phyloP scores from a whole-genome alignment of 176 grass and related monocot species.

The Oryza punctata region DNA sequence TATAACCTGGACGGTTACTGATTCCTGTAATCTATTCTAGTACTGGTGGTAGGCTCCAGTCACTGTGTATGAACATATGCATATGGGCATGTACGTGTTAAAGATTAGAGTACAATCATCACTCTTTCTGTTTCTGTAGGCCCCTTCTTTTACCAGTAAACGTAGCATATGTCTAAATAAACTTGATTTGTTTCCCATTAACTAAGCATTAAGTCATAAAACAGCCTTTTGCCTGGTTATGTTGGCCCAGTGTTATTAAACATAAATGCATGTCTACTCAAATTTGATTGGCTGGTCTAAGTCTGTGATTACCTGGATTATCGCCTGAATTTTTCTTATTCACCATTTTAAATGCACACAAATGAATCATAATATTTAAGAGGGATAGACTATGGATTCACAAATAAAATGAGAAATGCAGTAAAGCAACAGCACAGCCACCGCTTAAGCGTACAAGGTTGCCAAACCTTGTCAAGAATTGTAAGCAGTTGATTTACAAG shows the following conservation, averaged over 20 bases:
- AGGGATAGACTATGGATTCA: background rate
- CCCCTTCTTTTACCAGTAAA: background rate
- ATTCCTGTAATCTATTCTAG: background rate
- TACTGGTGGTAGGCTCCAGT: background rate
- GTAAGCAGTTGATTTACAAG: background rate
- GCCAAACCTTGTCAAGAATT: background rate
- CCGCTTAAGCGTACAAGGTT: background rate
- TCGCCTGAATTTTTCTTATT: conserved; percentile 9
- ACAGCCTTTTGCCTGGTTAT: background rate
- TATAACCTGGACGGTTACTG: background rate
- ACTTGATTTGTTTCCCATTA: background rate
- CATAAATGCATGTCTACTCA: background rate
- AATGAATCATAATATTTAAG: background rate
- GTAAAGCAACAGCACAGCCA: background rate
- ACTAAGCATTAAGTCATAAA: background rate
- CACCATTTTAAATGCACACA: background rate
- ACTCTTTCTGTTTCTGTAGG: background rate
- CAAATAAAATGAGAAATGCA: background rate
- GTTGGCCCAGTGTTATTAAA: background rate
- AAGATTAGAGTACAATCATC: background rate
- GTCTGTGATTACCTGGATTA: background rate
- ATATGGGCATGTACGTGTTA: background rate
- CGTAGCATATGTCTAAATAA: conserved; percentile 6
- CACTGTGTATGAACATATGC: background rate
- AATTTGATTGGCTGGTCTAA: background rate